Evolutionary conservation across 2,329 filamentous ascomycete genomes (phyloP).

Genomic region (Nigrospora oryzae): DNA sequence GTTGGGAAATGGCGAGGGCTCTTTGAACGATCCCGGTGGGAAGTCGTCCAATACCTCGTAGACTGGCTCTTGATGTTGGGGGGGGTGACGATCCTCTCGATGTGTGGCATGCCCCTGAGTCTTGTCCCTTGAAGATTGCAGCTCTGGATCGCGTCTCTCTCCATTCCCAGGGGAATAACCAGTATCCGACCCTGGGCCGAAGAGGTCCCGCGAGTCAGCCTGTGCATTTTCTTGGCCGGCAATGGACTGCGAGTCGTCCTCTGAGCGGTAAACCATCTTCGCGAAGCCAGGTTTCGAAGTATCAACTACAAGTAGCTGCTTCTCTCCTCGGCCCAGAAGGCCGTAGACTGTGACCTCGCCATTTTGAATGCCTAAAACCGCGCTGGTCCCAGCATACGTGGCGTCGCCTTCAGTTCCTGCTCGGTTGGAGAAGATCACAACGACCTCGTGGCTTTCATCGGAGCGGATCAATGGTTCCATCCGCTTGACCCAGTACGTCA

Average conservation of each 20-base stretch:
- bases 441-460: slow-evolving; percentile 47
- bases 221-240: too few species aligned
- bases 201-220: too few species aligned
- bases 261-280: slow-evolving; percentile 30
- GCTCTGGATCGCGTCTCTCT: too few species aligned
- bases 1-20: too few species aligned
- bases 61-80: too few species aligned
- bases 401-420: slow-evolving; percentile 57
- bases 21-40: too few species aligned
- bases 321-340: slow-evolving; percentile 60
- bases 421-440: slow-evolving; percentile 65
- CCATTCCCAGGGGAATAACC: too few species aligned
- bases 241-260: slow-evolving; percentile 5
- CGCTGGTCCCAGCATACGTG: slow-evolving; percentile 66
- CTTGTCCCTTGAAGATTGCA: too few species aligned
- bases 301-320: slow-evolving; percentile 61
- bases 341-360: slow-evolving; percentile 64
- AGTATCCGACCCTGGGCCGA: too few species aligned
- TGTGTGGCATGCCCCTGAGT: too few species aligned
- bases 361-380: slow-evolving; percentile 56
- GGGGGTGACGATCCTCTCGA: too few species aligned
- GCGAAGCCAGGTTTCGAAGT: slow-evolving; percentile 36
- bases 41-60: too few species aligned
- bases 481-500: slow-evolving; percentile 68
- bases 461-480: slow-evolving; percentile 55